Evolutionary conservation across 2,329 filamentous ascomycete species (phyloP).

Genomic region (Trichoderma sp.): DNA sequence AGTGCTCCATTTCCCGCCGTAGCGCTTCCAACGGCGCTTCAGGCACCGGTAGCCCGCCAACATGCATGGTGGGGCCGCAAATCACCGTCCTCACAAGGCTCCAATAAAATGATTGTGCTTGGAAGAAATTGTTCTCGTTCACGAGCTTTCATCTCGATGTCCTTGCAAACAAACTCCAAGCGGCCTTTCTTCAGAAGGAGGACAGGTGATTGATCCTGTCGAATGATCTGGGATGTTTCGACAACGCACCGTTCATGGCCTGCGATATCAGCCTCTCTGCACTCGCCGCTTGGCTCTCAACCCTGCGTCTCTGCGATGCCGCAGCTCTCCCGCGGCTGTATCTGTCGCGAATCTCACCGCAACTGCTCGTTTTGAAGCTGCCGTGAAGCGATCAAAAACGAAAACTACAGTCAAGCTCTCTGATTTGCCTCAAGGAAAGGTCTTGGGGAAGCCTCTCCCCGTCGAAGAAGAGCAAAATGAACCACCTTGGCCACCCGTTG

Average conservation of each 20-base stretch:
- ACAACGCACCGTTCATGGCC: constrained; percentile 13
- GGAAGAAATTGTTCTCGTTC: background rate
- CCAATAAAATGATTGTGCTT: background rate
- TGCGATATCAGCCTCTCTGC: constrained; percentile 12
- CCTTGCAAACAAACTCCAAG: background rate
- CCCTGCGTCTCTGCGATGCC: background rate
- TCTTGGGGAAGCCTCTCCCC: constrained; percentile 36
- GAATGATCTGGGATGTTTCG: constrained; percentile 28
- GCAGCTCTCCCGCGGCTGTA: background rate
- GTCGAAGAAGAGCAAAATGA: constrained; percentile 44
- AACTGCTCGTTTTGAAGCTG: constrained; percentile 27
- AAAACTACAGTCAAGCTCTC: constrained; percentile 55
- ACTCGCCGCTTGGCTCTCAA: background rate
- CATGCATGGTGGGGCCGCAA: background rate
- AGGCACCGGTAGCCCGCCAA: constrained; percentile 11
- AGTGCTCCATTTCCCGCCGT: background rate
- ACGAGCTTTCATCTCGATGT: background rate
- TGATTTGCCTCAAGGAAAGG: constrained; percentile 58
- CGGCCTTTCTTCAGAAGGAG: background rate
- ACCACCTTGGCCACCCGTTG: constrained; percentile 77
- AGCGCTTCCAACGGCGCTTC: constrained; percentile 18
- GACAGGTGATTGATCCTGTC: background rate
- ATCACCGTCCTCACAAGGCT: constrained; percentile 1
- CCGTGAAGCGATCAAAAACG: constrained; percentile 59
- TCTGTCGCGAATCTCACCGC: background rate